Percentiles rank a stretch among this genome's conserved stretches.
Conservation (phyloP, 2,329 filamentous ascomycete genomes). For the Diplocarpon rosae region DNA sequence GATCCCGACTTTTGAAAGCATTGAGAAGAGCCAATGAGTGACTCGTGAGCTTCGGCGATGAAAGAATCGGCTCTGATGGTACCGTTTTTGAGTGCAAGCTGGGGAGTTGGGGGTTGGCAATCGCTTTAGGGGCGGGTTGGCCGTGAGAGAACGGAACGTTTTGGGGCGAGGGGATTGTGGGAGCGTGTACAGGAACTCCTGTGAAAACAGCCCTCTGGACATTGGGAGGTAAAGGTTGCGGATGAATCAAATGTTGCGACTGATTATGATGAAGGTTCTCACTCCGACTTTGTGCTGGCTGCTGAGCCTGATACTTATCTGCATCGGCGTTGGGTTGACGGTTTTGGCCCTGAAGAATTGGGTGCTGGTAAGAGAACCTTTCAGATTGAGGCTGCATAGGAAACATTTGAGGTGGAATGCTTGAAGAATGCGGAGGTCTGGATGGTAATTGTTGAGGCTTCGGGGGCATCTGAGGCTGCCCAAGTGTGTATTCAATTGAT, state of each 20-base stretch:
- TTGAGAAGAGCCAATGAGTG: conserved; percentile 36
- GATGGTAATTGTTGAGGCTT: conserved; percentile 48
- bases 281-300: conserved; percentile 14
- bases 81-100: conserved; percentile 22
- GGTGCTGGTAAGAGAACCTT: conserved; percentile 20
- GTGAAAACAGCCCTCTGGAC: conserved; percentile 43
- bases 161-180: conserved; percentile 25
- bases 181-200: conserved; percentile 26
- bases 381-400: conserved; percentile 28
- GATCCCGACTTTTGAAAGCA: conserved; percentile 31
- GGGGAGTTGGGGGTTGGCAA: conserved; percentile 21
- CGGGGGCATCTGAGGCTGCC: conserved; percentile 40
- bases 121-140: conserved; percentile 1
- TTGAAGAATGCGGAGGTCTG: conserved; percentile 35
- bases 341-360: conserved; percentile 10
- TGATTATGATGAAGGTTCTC: conserved; percentile 21
- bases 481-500: conserved; percentile 42
- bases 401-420: conserved; percentile 38
- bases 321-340: conserved; percentile 5
- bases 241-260: conserved; percentile 27
- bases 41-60: conserved; percentile 29
- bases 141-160: conserved; percentile 12
- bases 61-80: conserved; percentile 15
- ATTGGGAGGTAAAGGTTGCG: conserved; percentile 37
- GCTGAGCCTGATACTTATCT: conserved; percentile 5